Evolutionary conservation across 345 rosid genomes (phyloP), one percentile per base, ranked within the genome.

Genomic region (Citrus reticulata): DNA sequence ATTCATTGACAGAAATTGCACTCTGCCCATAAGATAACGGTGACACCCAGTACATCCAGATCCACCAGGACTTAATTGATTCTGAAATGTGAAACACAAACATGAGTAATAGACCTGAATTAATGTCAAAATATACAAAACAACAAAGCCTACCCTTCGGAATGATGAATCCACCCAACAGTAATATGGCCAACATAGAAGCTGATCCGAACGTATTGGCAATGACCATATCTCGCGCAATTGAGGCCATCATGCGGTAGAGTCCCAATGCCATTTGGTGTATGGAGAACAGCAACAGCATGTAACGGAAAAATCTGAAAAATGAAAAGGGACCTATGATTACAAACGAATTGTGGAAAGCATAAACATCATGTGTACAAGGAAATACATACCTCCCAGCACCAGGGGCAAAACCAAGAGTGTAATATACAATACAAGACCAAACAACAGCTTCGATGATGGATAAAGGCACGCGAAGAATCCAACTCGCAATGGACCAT

Each of bases 211-310:
- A 93, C 39, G 98, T 95, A 80, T 88, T 95, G 27, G 98, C 98
- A 80, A 95, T 60, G 80, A 95, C 95, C 87, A 89, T 89, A 79
- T 95, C 98, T 75, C 98, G 86, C 65, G 98, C 93, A 75, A 95
- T 17, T 63, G 91, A 49, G 83, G 92, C 98, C 91, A 93, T 77
- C 90, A 83, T 87, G 69, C 95, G 89, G 73, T 93, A 95, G 68
- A 93, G 88, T 69, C 95, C 98, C 35, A 95, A 82, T 66, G 98
- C 95, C 98, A 93, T 93, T 89, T 95, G 98, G 86, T 95, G 98
- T 59, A 91, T 70, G 35, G 89, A 81, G 83, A 95, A 91, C 24
- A 90, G 91, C 55, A 95, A 68, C 72, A 95, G 69, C 95, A 92
- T 86, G 77, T 81, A 93, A 24, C 98, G 92, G 83, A 95, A 93